Evolutionary conservation across 139 green algal genomes (phyloP), one percentile per base, ranked within the genome.

Genomic region (Nannochloris sp.): DNA sequence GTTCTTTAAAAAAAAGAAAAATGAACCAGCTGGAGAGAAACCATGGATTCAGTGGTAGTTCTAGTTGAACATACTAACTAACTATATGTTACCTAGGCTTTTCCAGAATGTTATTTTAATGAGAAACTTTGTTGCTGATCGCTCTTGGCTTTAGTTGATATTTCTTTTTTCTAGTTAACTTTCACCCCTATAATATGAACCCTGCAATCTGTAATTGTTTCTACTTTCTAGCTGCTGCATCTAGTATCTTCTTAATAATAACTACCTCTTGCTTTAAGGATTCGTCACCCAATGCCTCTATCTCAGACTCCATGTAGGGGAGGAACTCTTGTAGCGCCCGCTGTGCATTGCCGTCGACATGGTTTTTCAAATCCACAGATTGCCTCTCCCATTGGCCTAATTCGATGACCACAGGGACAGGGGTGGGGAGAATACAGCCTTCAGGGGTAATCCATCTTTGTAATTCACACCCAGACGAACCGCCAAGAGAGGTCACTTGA

Each of bases 1-100:
- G 63, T 15, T 77, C 15, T 66, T 74, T 6, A 46, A 48, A n/a
- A 54, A 42, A 37, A 73, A 75, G 62, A 65, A 69, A 32, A 62
- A 75, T 53, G 15, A 67, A 12, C 0, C 2, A 23, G 19, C 19
- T 35, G 60, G 13, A 24, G 34, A 77, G 36, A 77, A 77, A 46
- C 70, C 64, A 19, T 77, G 70, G 70, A 31, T 77, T 23, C 65
- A 60, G 33, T 77, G 70, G 70, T 77, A 61, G 62, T 27, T 24
- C 3, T 25, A 51, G 19, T 19, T 27, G 19, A 19, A 51, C 19
- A 19, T 19, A 51, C 19, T 19, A 51, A 51, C 42, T n/a, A n/a
- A n/a, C n/a, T n/a, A n/a, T n/a, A n/a, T n/a, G n/a, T n/a, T n/a
- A n/a, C n/a, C n/a, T n/a, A n/a, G n/a, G n/a, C n/a, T n/a, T n/a